Conservation (phyloP, 805 yeast genomes). For the Yamadazyma endophytica region DNA sequence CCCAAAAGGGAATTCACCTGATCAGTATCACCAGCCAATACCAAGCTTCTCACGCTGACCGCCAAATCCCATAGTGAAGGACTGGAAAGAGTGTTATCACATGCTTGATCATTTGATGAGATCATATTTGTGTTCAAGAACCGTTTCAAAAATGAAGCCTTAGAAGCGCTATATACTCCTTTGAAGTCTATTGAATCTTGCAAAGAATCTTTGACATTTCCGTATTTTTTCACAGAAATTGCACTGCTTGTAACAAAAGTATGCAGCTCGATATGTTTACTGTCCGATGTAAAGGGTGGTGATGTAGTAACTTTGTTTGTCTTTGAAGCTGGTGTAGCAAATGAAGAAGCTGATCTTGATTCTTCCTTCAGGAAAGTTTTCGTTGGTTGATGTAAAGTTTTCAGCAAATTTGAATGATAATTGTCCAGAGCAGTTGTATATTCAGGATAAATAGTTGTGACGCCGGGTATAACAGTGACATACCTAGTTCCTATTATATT, state of each 20-base stretch:
- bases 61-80: conserved; percentile 25
- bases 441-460: not conserved
- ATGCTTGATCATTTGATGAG: conserved; percentile 15
- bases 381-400: too few species aligned
- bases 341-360: not conserved
- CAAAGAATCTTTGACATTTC: too few species aligned
- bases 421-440: not conserved
- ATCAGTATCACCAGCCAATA: too few species aligned
- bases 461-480: conserved; percentile 1
- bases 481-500: conserved; percentile 1
- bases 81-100: conserved; percentile 8
- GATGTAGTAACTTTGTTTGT: conserved; percentile 1
- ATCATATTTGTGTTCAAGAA: conserved; percentile 14
- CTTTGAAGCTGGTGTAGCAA: not conserved
- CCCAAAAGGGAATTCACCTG: not conserved
- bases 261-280: too few species aligned
- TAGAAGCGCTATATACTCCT: too few species aligned
- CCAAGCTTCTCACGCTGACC: conserved; percentile 18
- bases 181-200: too few species aligned
- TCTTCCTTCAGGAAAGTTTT: too few species aligned
- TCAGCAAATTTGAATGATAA: too few species aligned
- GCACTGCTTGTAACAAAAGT: too few species aligned
- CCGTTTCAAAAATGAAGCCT: conserved; percentile 12
- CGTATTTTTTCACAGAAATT: too few species aligned
- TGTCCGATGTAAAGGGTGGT: too few species aligned